Evolutionary conservation across 169 alveolate species (phyloP).

Genomic region (Plasmodium adleri): DNA sequence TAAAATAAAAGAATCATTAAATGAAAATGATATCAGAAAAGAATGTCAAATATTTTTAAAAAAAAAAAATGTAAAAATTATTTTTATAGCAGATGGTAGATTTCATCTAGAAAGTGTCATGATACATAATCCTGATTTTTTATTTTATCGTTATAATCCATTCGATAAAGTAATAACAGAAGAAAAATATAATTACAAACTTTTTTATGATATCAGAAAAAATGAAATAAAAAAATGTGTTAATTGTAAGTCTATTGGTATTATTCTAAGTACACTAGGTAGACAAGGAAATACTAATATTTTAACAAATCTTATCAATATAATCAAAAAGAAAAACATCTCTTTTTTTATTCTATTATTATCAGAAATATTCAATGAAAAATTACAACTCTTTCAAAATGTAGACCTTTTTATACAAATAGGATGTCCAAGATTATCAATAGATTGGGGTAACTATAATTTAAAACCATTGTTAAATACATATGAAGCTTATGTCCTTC

Average conservation of each 20-base stretch:
- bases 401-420: constrained; percentile 90
- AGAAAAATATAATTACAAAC: constrained; percentile 91
- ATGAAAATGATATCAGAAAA: constrained; percentile 71
- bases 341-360: constrained; percentile 75
- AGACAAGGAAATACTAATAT: constrained; percentile 89
- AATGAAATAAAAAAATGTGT: constrained; percentile 85
- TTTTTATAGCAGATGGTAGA: constrained; percentile 99
- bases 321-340: constrained; percentile 66
- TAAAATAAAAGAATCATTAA: not conserved
- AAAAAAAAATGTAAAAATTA: constrained; percentile 70
- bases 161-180: constrained; percentile 86
- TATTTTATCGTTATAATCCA: constrained; percentile 96
- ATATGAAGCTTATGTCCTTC: constrained; percentile 97
- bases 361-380: constrained; percentile 85
- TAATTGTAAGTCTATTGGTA: constrained; percentile 78
- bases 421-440: constrained; percentile 99
- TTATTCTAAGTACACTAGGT: constrained; percentile 88
- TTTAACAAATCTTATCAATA: constrained; percentile 72
- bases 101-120: constrained; percentile 99
- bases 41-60: constrained; percentile 76
- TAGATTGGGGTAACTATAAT: constrained; percentile 98
- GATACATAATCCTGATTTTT: constrained; percentile 96
- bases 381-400: constrained; percentile 76
- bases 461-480: constrained; percentile 96
- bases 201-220: constrained; percentile 91